Evolutionary conservation across 2,329 filamentous ascomycete genomes (phyloP), one percentile per base, ranked within the genome.

Genomic region (Penicillium sp.): DNA sequence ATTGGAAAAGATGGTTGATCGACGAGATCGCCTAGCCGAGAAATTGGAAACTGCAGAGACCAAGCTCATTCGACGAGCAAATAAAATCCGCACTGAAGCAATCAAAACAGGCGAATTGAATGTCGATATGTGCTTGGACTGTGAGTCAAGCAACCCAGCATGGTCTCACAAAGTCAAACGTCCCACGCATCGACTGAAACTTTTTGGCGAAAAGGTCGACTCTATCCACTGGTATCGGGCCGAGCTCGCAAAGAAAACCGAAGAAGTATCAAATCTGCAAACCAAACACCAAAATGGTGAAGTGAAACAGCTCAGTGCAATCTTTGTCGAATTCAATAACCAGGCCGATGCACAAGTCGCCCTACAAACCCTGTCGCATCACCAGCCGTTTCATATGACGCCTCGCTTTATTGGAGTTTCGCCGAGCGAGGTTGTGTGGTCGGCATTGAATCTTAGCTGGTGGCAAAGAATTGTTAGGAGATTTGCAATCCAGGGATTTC

Each of bases 381-480:
- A 96, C 72, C 87, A 90, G 57, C 89, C 90, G 8, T 81, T 96
- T 39, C 90, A 93, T 68, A 92, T 97, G 87, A 84, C 88, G 0
- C 91, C 91, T n/a, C 87, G 91, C 4, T 91, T 88, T 66, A 89
- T 93, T 52, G 93, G 92, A 5, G 83, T 97, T 52, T 84, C 86
- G 13, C 94, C 94, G 0, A 79, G 81, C 16, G 92, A 97, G 69
- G 82, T 99, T n/a, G 86, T 97, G 57, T 99, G 94, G 94, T 84
- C 82, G 29, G 89, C 92, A 31, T 77, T 97, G 43, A 84, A 84
- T 36, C 86, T 97, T 66, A 87, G 85, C 21, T 91, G 92, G 92
- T 91, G 89, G 89, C 86, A 94, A 75, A 81, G 86, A 64, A 84
- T 96, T 57, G 68, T 93, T 58, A 87, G 91, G 57, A 81, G 87